These are phyloP conservation scores for Dryas integrifolia DNA, from an alignment of 331 rosid species.

Conservation along the genomic window DNA sequence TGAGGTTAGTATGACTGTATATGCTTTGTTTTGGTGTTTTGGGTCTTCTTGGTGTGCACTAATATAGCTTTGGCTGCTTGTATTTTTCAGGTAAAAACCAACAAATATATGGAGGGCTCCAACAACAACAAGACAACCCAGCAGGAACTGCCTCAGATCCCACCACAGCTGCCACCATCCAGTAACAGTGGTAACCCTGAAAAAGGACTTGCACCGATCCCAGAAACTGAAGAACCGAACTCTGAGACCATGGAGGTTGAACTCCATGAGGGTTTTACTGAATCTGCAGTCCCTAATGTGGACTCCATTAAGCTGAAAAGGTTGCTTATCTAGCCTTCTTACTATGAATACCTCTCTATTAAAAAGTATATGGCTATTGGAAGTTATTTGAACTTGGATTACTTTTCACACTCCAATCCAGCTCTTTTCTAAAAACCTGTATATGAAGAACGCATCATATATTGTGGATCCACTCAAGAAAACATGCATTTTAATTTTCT, in stretches of 20 bases:
- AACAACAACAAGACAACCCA: too few relatives aligned
- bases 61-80: too few relatives aligned
- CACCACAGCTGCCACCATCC: neutral
- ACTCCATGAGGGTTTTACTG: neutral
- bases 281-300: neutral
- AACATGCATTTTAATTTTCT: neutral
- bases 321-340: slow-evolving; percentile 1
- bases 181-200: neutral
- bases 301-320: slow-evolving; percentile 13
- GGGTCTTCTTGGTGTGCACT: too few relatives aligned
- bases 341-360: neutral
- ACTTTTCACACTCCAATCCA: too few relatives aligned
- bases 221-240: neutral
- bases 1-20: too few relatives aligned
- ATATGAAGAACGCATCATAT: neutral
- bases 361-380: neutral
- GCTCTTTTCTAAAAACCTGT: too few relatives aligned
- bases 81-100: too few relatives aligned
- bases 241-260: neutral
- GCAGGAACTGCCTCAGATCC: too few relatives aligned
- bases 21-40: too few relatives aligned
- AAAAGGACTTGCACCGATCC: neutral
- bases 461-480: neutral
- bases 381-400: neutral
- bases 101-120: too few relatives aligned